Evolutionary conservation across 1,284 basidiomycete genomes (phyloP).

Genomic region (Trichosporon asahii): DNA sequence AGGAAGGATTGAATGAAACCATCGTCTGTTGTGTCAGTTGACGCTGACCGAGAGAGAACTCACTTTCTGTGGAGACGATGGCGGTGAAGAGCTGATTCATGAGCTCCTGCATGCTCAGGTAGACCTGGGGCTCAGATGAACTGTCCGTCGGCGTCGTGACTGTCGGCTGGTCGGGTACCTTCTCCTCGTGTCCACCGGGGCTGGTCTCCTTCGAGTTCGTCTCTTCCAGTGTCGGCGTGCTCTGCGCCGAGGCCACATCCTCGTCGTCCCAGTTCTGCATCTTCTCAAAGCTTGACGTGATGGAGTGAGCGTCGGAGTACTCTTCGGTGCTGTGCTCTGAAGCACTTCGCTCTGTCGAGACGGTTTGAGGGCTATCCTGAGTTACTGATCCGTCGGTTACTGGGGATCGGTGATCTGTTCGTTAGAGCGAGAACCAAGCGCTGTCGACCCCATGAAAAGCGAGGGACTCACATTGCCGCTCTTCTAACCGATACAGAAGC

Average conservation of each 20-base stretch:
- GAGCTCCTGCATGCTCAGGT: conserved; percentile 33
- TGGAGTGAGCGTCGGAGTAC: conserved; percentile 32
- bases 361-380: neutral
- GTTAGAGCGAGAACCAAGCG: neutral
- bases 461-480: conserved; percentile 38
- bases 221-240: conserved; percentile 15
- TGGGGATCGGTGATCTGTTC: conserved; percentile 1
- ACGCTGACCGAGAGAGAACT: conserved; percentile 8
- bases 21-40: conserved; percentile 28
- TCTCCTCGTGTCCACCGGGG: conserved; percentile 1
- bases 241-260: neutral
- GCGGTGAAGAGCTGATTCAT: conserved; percentile 41
- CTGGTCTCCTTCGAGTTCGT: neutral
- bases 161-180: neutral
- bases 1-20: conserved; percentile 45
- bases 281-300: conserved; percentile 30
- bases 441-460: neutral
- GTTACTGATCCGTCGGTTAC: neutral
- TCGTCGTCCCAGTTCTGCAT: conserved; percentile 4
- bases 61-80: conserved; percentile 44
- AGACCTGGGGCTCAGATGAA: conserved; percentile 10
- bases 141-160: neutral
- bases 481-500: conserved; percentile 47
- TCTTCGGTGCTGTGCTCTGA: conserved; percentile 15
- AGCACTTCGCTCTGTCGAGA: neutral